Evolutionary conservation across 306 rosid genomes (phyloP).

Genomic region (barrel medic (Medicago truncatula)): MtrunA17r5.0-ANR NC_053045.1:57836501-57837000

Average conservation of each 20-base stretch:
- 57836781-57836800: not conserved
- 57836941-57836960: no score
- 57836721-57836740: not conserved
- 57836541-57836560: not conserved
- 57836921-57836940: no score
- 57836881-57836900: no score
- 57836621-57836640: not conserved
- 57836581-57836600: not conserved
- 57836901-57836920: no score
- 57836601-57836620: not conserved
- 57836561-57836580: no score
- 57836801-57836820: not conserved
- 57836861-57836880: no score
- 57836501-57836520: no score
- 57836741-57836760: not conserved
- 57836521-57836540: no score
- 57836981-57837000: no score
- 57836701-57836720: not conserved
- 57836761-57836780: not conserved
- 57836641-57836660: no score
- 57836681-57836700: not conserved
- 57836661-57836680: not conserved
- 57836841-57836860: not conserved
- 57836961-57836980: no score
- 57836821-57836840: not conserved